Conservation (phyloP, 2,329 filamentous ascomycete species). For the Ascochyta viciae-villosae region DNA sequence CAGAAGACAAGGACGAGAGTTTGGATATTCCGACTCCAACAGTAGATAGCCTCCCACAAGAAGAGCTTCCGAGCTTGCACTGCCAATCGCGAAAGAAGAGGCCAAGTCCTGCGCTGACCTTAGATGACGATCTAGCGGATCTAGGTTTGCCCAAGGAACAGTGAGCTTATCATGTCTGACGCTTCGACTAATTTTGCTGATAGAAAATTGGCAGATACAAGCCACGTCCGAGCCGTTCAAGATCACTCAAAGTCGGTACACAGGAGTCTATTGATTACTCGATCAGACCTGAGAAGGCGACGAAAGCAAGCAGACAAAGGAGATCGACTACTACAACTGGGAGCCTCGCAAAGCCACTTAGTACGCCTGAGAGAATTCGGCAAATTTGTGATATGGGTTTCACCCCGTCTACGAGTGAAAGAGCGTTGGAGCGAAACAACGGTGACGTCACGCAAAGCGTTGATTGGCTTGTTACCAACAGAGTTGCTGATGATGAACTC, state of each 20-base stretch:
- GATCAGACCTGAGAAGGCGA: slow-evolving; percentile 36
- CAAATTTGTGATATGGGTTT: slow-evolving; percentile 49
- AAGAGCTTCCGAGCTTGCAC: slow-evolving; percentile 1
- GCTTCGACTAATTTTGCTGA: neutral
- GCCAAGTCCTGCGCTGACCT: slow-evolving; percentile 2
- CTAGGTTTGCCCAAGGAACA: slow-evolving; percentile 41
- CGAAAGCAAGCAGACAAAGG: slow-evolving; percentile 29
- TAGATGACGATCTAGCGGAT: slow-evolving; percentile 35
- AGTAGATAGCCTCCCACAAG: neutral
- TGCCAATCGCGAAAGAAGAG: slow-evolving; percentile 7
- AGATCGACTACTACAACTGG: slow-evolving; percentile 27
- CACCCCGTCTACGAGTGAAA: slow-evolving; percentile 38
- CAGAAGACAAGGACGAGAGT: neutral
- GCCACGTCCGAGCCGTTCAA: slow-evolving; percentile 46
- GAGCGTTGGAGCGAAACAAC: slow-evolving; percentile 34
- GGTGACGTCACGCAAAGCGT: slow-evolving; percentile 40
- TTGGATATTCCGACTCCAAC: neutral
- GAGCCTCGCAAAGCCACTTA: slow-evolving; percentile 2
- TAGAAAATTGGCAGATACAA: slow-evolving; percentile 28
- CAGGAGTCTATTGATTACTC: slow-evolving; percentile 41
- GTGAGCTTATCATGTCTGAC: slow-evolving; percentile 8
- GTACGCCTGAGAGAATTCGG: slow-evolving; percentile 39
- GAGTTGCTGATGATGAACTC: slow-evolving; percentile 38
- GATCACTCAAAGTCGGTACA: slow-evolving; percentile 35
- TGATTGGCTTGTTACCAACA: slow-evolving; percentile 42